Evolutionary conservation across 768 basidiomycete species (phyloP).

Genomic region (Leccinum arenicola): DNA sequence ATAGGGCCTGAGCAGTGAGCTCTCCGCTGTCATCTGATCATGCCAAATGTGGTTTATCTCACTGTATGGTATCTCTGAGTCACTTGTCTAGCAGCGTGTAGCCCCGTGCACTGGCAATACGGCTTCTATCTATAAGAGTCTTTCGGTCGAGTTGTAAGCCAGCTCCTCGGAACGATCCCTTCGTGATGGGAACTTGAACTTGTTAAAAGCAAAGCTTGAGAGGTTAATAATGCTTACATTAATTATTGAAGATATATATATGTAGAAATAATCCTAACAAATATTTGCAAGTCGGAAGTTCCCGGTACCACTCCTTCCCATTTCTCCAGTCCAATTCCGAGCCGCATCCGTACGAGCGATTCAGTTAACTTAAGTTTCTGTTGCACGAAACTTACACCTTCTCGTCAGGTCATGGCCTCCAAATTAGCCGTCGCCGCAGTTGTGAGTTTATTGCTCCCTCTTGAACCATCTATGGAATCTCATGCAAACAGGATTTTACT

Average conservation of each 20-base stretch:
- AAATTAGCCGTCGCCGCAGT: conserved; percentile 71
- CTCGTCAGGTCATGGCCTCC: conserved; percentile 54
- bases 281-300: conserved; percentile 23
- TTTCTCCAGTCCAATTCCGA: conserved; percentile 15
- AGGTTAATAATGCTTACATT: not conserved
- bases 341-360: conserved; percentile 14
- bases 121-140: not conserved
- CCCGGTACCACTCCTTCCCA: conserved; percentile 20
- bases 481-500: conserved; percentile 64
- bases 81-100: not conserved
- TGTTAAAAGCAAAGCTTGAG: not conserved
- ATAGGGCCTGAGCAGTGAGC: not conserved
- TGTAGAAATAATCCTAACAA: conserved; percentile 9
- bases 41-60: not conserved
- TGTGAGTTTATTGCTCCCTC: conserved; percentile 34
- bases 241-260: not conserved
- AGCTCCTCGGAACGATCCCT: not conserved
- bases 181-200: not conserved
- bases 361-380: conserved; percentile 1
- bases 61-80: not conserved
- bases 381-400: not conserved
- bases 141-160: not conserved
- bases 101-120: not conserved
- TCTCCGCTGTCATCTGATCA: conserved; percentile 5
- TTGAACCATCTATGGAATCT: conserved; percentile 1